Evolutionary conservation across 2,329 filamentous ascomycete species (phyloP).

Genomic region (Canariomyces notabilis): DNA sequence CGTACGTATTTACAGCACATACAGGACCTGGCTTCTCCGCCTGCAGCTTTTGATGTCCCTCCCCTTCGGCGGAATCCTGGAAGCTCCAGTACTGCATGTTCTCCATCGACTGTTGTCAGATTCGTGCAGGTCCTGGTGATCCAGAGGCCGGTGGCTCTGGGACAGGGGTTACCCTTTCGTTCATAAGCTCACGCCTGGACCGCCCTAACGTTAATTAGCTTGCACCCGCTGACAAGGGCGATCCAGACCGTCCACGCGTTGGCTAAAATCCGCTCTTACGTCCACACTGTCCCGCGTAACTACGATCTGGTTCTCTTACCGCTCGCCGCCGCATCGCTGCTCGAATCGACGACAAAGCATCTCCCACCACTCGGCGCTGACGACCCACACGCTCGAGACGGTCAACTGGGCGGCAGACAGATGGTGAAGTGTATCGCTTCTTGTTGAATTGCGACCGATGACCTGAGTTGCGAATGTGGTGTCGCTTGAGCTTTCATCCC

Average conservation of each 20-base stretch:
- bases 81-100: neutral
- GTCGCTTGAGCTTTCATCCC: conserved; percentile 2
- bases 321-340: conserved; percentile 8
- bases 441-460: conserved; percentile 3
- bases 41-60: neutral
- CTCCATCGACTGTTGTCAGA: conserved; percentile 6
- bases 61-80: neutral
- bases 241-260: conserved; percentile 10
- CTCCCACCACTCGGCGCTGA: conserved; percentile 2
- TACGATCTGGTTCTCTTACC: neutral
- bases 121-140: conserved; percentile 5
- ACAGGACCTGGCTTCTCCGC: neutral
- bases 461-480: conserved; percentile 15
- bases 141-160: conserved; percentile 7
- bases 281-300: conserved; percentile 10
- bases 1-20: no score
- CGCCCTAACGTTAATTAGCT: conserved; percentile 12
- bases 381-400: neutral
- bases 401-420: neutral
- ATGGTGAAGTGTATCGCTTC: neutral
- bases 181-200: conserved; percentile 8
- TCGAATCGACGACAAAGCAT: conserved; percentile 4
- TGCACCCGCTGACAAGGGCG: conserved; percentile 8
- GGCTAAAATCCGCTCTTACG: conserved; percentile 17
- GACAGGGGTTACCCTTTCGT: conserved; percentile 17